These are phyloP conservation scores for Penicillium hordei DNA, from an alignment of 2,329 filamentous ascomycete species.

Conservation along the genomic window DNA sequence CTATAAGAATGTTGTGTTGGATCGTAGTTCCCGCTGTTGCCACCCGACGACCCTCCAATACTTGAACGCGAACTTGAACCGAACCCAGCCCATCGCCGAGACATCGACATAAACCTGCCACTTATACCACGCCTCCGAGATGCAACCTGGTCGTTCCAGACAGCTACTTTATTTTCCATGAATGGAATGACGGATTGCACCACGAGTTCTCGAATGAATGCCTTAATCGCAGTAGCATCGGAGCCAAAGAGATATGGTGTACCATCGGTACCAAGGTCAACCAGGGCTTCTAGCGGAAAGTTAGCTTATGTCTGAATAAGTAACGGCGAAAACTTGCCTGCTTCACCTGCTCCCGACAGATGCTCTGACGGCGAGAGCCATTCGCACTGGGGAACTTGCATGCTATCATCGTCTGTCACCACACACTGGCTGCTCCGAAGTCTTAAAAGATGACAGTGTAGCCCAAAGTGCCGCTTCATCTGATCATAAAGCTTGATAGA, in stretches of 20 bases:
- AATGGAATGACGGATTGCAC: conserved; percentile 91
- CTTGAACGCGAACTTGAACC: conserved; percentile 64
- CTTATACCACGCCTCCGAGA: conserved; percentile 84
- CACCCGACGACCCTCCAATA: conserved; percentile 47
- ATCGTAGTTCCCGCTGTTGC: conserved; percentile 68
- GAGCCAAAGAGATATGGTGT: conserved; percentile 84
- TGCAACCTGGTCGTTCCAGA: conserved; percentile 97
- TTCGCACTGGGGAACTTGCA: conserved; percentile 75
- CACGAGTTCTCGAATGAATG: conserved; percentile 91
- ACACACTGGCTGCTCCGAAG: conserved; percentile 81
- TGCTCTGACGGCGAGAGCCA: conserved; percentile 91
- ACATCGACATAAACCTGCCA: conserved; percentile 91
- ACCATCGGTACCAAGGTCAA: conserved; percentile 66
- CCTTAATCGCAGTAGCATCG: conserved; percentile 81
- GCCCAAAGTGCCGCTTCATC: conserved; percentile 97
- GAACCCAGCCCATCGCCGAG: conserved; percentile 84
- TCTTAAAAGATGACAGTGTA: conserved; percentile 90
- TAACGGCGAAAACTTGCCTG: conserved; percentile 45
- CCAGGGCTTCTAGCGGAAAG: conserved; percentile 34
- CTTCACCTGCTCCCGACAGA: conserved; percentile 67
- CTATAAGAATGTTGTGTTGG: conserved; percentile 74
- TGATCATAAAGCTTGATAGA: conserved; percentile 91
- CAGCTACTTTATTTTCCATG: conserved; percentile 87
- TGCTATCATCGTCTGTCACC: conserved; percentile 87
- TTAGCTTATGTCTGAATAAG: conserved; percentile 5